These are phyloP conservation scores for Debaryomyces fabryi DNA, from an alignment of 1,139 yeast genomes.

Conservation along the genomic window DNA sequence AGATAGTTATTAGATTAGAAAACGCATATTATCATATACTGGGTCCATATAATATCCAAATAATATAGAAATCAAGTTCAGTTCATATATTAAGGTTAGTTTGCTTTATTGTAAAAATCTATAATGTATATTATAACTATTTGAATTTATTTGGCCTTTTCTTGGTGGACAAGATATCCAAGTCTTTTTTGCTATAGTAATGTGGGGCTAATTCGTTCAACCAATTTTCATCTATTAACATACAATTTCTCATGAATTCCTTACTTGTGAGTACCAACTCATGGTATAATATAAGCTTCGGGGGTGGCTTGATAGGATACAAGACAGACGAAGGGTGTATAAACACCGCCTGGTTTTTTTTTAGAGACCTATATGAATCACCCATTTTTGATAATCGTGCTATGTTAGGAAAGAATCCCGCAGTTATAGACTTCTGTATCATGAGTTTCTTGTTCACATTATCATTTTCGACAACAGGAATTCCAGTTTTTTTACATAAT, in stretches of 20 bases:
- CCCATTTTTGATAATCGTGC: slow-evolving; percentile 75
- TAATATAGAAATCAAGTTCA: no score
- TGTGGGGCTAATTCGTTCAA: slow-evolving; percentile 27
- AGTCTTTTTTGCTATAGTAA: slow-evolving; percentile 24
- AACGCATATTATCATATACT: no score
- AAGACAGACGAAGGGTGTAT: slow-evolving; percentile 84
- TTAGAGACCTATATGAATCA: slow-evolving; percentile 65
- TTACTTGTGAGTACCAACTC: slow-evolving; percentile 85
- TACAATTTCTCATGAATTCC: slow-evolving; percentile 87
- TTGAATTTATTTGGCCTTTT: not conserved
- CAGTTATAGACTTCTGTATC: slow-evolving; percentile 67
- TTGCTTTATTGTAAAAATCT: no score
- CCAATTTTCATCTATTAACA: slow-evolving; percentile 59
- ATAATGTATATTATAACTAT: not conserved
- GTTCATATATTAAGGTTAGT: no score
- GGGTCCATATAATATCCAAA: no score
- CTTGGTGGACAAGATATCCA: slow-evolving; percentile 16
- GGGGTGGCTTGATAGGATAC: slow-evolving; percentile 64
- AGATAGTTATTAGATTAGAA: no score
- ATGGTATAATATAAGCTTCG: slow-evolving; percentile 73
- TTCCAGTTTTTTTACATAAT: slow-evolving; percentile 64
- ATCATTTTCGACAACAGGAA: slow-evolving; percentile 26
- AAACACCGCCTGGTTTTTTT: slow-evolving; percentile 65
- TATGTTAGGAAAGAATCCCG: slow-evolving; percentile 84
- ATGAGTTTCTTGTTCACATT: slow-evolving; percentile 28